These are phyloP conservation scores for Pythium periplocum DNA, from an alignment of 352 stramenopile species.

Conservation along the genomic window DNA sequence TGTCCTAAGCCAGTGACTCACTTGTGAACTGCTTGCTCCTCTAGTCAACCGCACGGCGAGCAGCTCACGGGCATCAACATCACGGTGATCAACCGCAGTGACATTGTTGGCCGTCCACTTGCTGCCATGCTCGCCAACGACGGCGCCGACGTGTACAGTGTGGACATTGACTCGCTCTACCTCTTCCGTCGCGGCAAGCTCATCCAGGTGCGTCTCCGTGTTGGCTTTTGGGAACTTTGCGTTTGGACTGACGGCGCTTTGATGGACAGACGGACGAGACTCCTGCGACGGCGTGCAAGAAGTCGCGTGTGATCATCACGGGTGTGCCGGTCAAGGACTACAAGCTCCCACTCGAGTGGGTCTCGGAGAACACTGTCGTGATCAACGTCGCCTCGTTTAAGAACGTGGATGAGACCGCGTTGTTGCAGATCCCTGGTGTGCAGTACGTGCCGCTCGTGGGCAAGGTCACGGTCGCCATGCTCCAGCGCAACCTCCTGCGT, in stretches of 20 bases:
- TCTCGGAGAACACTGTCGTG: slow-evolving; percentile 89
- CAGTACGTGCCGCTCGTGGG: slow-evolving; percentile 95
- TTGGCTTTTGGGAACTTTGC: not conserved
- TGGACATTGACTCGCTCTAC: slow-evolving; percentile 96
- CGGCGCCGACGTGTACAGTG: slow-evolving; percentile 93
- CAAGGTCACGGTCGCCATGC: slow-evolving; percentile 95
- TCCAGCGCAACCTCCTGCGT: slow-evolving; percentile 94
- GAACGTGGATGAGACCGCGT: slow-evolving; percentile 89
- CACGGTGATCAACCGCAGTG: slow-evolving; percentile 96
- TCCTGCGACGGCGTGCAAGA: slow-evolving; percentile 80
- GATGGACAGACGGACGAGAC: slow-evolving; percentile 59
- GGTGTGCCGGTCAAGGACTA: slow-evolving; percentile 93
- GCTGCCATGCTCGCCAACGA: slow-evolving; percentile 95
- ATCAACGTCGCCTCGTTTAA: slow-evolving; percentile 97
- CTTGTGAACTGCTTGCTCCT: not conserved
- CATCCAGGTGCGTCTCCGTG: slow-evolving; percentile 30
- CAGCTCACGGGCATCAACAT: slow-evolving; percentile 85
- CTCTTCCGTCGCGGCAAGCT: slow-evolving; percentile 91
- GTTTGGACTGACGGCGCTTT: too few species aligned
- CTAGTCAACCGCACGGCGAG: slow-evolving; percentile 35
- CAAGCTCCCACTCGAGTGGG: slow-evolving; percentile 90
- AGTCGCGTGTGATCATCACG: slow-evolving; percentile 93
- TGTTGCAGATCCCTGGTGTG: slow-evolving; percentile 89
- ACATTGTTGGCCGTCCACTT: slow-evolving; percentile 94
- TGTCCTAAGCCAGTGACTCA: not conserved